These are phyloP conservation scores for Scedosporium dehoogii DNA, from an alignment of 2,329 filamentous ascomycete species.

Conservation along the genomic window DNA sequence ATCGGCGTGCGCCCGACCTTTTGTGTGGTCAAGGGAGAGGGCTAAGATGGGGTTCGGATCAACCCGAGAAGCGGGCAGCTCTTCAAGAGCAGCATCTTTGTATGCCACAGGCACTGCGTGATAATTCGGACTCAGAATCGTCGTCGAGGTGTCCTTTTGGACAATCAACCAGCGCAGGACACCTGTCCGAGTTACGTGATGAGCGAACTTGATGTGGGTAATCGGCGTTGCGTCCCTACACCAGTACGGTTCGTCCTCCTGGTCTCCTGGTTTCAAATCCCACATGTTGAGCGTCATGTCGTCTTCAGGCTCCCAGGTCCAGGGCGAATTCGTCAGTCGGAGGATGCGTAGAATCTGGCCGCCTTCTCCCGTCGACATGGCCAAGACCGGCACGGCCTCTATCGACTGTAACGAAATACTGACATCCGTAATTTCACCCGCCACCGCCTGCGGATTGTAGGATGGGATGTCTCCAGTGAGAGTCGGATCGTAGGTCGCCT, in stretches of 20 bases:
- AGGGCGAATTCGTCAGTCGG: constrained; percentile 37
- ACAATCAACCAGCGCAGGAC: constrained; percentile 41
- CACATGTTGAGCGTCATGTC: constrained; percentile 37
- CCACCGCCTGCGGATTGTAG: constrained; percentile 4
- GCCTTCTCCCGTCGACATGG: constrained; percentile 42
- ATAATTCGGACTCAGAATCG: constrained; percentile 41
- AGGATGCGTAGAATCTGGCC: constrained; percentile 49
- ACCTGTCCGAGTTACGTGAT: constrained; percentile 24
- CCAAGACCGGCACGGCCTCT: constrained; percentile 27
- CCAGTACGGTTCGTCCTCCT: constrained; percentile 44
- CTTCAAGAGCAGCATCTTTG: constrained; percentile 1
- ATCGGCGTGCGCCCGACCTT: constrained; percentile 48
- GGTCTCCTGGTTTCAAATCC: constrained; percentile 27
- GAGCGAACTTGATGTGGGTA: constrained; percentile 38
- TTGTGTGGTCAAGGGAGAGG: constrained; percentile 42
- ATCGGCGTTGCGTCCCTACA: constrained; percentile 40
- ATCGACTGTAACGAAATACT: constrained; percentile 16
- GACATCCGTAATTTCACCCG: constrained; percentile 42
- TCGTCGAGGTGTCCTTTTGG: constrained; percentile 41
- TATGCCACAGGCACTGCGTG: constrained; percentile 24
- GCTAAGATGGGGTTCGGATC: constrained; percentile 43
- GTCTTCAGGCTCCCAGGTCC: constrained; percentile 41
- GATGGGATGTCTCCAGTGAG: neutral
- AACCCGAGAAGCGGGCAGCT: constrained; percentile 37
- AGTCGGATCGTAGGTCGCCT: constrained; percentile 17